Conservation (phyloP, 2,329 filamentous ascomycete genomes). For the Acrodontium crateriforme region DNA sequence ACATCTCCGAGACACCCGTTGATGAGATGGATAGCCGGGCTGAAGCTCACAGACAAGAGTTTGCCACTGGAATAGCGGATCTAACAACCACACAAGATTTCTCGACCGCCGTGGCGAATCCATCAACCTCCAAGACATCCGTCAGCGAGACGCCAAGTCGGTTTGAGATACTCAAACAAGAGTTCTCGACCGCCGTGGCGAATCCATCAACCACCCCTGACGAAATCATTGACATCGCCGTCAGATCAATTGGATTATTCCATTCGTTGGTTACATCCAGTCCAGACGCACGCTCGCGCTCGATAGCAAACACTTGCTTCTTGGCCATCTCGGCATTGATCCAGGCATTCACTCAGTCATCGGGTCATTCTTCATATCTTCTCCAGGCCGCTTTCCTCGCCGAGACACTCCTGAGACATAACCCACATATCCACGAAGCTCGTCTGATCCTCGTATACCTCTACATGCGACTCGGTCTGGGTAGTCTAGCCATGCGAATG, state of each 20-base stretch:
- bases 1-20: no score
- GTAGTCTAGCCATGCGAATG: slow-evolving; percentile 16
- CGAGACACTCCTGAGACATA: slow-evolving; percentile 14
- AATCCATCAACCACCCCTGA: slow-evolving; percentile 5
- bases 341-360: slow-evolving; percentile 11
- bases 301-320: slow-evolving; percentile 19
- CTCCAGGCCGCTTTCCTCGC: slow-evolving; percentile 19
- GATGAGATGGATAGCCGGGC: no score
- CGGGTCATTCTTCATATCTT: slow-evolving; percentile 10
- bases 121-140: slow-evolving; percentile 8
- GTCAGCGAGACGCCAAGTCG: no score
- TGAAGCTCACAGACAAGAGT: slow-evolving; percentile 2
- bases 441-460: slow-evolving; percentile 22
- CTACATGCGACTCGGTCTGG: slow-evolving; percentile 21
- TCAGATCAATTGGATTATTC: slow-evolving; percentile 15
- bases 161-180: slow-evolving; percentile 15
- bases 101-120: slow-evolving; percentile 3
- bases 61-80: neutral
- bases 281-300: slow-evolving; percentile 7
- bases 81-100: neutral
- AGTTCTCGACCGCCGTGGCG: slow-evolving; percentile 9
- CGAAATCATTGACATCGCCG: slow-evolving; percentile 11
- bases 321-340: slow-evolving; percentile 20
- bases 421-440: slow-evolving; percentile 19
- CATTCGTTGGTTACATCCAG: slow-evolving; percentile 8